Evolutionary conservation across 768 basidiomycete species (phyloP).

Genomic region (Mycena maculata): DNA sequence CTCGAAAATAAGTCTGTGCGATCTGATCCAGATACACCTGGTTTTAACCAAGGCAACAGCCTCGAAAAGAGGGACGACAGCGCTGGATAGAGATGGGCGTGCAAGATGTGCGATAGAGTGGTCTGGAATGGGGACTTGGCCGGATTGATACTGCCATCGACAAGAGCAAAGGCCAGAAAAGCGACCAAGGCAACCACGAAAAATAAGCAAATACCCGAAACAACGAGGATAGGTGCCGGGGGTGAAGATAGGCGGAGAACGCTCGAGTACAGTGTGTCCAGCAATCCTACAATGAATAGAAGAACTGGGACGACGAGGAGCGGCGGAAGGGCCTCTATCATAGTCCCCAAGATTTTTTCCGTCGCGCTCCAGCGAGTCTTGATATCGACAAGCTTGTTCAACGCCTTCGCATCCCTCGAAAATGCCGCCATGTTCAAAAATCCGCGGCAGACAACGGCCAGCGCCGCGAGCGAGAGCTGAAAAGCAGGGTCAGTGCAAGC

Average conservation of each 20-base stretch:
- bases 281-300: constrained; percentile 23
- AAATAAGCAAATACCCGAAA: background rate
- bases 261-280: constrained; percentile 17
- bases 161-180: background rate
- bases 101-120: background rate
- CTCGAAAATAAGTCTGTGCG: background rate
- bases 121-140: background rate
- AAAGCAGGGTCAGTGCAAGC: background rate
- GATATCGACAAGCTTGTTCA: constrained; percentile 18
- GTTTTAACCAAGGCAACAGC: background rate
- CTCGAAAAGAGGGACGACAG: background rate
- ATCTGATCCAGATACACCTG: background rate
- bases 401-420: background rate
- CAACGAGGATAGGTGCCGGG: background rate
- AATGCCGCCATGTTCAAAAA: constrained; percentile 13
- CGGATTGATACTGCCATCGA: constrained; percentile 1
- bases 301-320: constrained; percentile 20
- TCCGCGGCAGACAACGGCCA: constrained; percentile 22
- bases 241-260: background rate
- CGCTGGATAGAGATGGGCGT: background rate
- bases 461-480: constrained; percentile 22
- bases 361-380: constrained; percentile 7
- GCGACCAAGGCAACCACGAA: background rate
- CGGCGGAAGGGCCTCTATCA: constrained; percentile 11
- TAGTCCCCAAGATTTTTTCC: constrained; percentile 12